Evolutionary conservation across 2,329 filamentous ascomycete species (phyloP), one percentile per base, ranked within the genome.

Genomic region (Penicillium vulpinum): DNA sequence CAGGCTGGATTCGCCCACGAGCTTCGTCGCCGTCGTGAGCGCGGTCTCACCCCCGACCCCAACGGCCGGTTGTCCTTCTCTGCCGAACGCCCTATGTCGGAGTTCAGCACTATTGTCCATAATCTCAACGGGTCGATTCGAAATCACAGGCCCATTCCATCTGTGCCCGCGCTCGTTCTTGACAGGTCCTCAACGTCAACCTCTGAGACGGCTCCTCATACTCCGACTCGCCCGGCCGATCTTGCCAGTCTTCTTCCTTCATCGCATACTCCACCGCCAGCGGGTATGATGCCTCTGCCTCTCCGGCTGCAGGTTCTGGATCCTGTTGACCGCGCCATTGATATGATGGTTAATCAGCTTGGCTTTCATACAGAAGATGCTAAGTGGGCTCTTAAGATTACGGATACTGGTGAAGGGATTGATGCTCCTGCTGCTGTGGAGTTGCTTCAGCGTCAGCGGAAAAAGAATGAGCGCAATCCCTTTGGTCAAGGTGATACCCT

Each of bases 351-450:
- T 11, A 62, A 72, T 5, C 80, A 85, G 35, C 83, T 87, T 69
- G 85, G 85, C 0, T 88, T 87, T 61, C 77, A 77, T 8, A 73
- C 79, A 16, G 77, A 78, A 18, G 78, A 85, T 60, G 84, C 84
- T 8, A 80, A 81, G 56, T 79, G 81, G 64, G 85, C 85, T 18
- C 71, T 88, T 18, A 78, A 80, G 39, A 78, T 81, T 62, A 87
- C 84, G 5, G 85, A 87, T 67, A 79, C 78, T 15, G 85, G 84
- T 0, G 82, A 85, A 60, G 83, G 83, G 0, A 73, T 87, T 60
- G 75, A 85, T 55, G 76, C 83, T 10, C 79, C 85, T 62, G 78
- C 80, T 5, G 85, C 85, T 0, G 79, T 87, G 22, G 80, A 84
- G 56, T 65, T 85, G 55, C 71, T 88, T 59, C 65, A 83, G 18